Evolutionary conservation across 202 grass and related monocot genomes (phyloP).

Genomic region (Brachypodium distachyon): DNA sequence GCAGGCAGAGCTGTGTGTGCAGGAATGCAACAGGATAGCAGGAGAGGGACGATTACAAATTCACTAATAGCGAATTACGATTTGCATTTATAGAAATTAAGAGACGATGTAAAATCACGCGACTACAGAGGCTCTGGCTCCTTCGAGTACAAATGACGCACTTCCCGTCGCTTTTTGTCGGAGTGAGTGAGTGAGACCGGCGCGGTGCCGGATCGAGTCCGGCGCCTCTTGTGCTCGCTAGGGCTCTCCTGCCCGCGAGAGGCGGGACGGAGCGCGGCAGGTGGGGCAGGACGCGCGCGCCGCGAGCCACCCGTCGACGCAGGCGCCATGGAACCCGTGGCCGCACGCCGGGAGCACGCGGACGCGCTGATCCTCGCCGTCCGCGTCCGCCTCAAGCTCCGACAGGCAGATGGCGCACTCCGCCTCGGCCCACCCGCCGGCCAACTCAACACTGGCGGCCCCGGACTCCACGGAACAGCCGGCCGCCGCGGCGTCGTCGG

Average conservation of each 20-base stretch:
- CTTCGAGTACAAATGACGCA: neutral
- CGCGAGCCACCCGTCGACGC: slow-evolving; percentile 78
- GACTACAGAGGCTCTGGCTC: neutral
- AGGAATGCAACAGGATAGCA: neutral
- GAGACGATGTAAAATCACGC: neutral
- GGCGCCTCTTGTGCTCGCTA: neutral
- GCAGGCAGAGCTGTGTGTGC: too few species aligned
- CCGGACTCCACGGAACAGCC: neutral
- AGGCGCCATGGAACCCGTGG: slow-evolving; percentile 74
- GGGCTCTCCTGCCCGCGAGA: slow-evolving; percentile 24
- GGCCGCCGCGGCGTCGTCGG: neutral
- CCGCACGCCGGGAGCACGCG: slow-evolving; percentile 70
- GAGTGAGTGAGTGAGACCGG: neutral
- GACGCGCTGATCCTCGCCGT: too few species aligned
- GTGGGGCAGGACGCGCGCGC: slow-evolving; percentile 69
- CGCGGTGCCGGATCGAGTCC: neutral
- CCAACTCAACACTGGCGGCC: neutral
- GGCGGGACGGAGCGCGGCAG: slow-evolving; percentile 50
- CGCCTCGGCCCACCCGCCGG: slow-evolving; percentile 24
- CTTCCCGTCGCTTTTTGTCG: neutral
- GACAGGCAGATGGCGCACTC: slow-evolving; percentile 92
- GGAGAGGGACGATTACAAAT: neutral
- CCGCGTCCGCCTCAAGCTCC: slow-evolving; percentile 56
- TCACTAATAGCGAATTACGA: neutral
- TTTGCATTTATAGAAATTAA: neutral